These are phyloP conservation scores for Tolypocladium ovalisporum DNA, from an alignment of 2,329 filamentous ascomycete genomes.

Conservation along the genomic window DNA sequence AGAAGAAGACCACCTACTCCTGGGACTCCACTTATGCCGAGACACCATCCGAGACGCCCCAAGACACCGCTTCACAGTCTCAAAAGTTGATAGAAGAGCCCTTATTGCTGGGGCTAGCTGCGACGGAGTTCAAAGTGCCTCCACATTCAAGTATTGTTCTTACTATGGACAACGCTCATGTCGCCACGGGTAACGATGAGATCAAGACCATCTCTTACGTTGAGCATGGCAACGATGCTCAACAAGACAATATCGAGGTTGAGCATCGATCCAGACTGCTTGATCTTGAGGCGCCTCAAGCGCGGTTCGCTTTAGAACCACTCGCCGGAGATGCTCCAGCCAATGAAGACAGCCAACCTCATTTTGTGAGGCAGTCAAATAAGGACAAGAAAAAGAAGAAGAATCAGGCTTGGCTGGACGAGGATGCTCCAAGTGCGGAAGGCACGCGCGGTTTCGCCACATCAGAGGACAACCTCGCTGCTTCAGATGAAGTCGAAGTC, in stretches of 20 bases:
- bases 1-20: slow-evolving; percentile 9
- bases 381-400: slow-evolving; percentile 24
- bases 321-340: neutral
- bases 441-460: neutral
- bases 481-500: slow-evolving; percentile 8
- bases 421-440: neutral
- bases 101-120: neutral
- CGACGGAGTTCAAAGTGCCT: neutral
- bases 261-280: too few species aligned
- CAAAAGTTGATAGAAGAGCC: neutral
- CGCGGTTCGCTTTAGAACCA: neutral
- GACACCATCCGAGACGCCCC: neutral
- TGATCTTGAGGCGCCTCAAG: neutral
- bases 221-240: neutral
- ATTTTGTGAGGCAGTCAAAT: slow-evolving; percentile 17
- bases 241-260: too few species aligned
- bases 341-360: slow-evolving; percentile 2
- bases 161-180: neutral
- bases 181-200: neutral
- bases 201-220: neutral
- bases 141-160: neutral
- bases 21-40: neutral
- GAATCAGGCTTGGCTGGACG: slow-evolving; percentile 10
- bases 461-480: slow-evolving; percentile 8
- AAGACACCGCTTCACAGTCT: neutral